These are phyloP conservation scores for Fusarium dimerum DNA, from an alignment of 2,329 filamentous ascomycete species.

Conservation along the genomic window DNA sequence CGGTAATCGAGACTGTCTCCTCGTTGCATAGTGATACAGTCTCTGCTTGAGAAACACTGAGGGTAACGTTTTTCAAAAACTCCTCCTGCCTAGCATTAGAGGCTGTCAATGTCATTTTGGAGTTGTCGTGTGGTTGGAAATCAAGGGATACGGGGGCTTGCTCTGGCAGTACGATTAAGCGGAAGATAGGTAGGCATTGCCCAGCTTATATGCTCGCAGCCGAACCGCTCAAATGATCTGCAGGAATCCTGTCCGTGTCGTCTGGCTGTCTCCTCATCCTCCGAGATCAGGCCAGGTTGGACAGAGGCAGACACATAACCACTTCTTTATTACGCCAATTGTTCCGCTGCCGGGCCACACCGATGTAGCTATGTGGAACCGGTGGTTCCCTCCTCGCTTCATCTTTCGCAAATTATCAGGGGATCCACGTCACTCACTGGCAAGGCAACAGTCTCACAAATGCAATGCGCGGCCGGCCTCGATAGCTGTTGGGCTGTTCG, in stretches of 20 bases:
- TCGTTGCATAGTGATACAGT: not conserved
- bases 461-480: too few species aligned
- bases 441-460: too few species aligned
- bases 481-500: too few species aligned
- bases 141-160: constrained; percentile 1
- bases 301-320: constrained; percentile 7
- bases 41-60: not conserved
- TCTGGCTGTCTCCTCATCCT: not conserved
- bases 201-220: constrained; percentile 6
- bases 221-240: not conserved
- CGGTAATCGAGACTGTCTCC: not conserved
- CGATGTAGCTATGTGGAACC: constrained; percentile 1
- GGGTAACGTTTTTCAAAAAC: not conserved
- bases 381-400: too few species aligned
- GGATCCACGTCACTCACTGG: too few species aligned
- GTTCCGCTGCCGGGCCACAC: constrained; percentile 7
- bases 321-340: constrained; percentile 2
- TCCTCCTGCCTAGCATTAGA: not conserved
- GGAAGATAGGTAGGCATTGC: constrained; percentile 1
- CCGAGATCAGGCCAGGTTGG: not conserved
- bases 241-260: not conserved
- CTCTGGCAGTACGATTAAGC: not conserved
- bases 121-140: not conserved
- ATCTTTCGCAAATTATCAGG: too few species aligned
- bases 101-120: constrained; percentile 1